Conservation (phyloP, 805 yeast genomes). For the Saturnispora dispora region DNA sequence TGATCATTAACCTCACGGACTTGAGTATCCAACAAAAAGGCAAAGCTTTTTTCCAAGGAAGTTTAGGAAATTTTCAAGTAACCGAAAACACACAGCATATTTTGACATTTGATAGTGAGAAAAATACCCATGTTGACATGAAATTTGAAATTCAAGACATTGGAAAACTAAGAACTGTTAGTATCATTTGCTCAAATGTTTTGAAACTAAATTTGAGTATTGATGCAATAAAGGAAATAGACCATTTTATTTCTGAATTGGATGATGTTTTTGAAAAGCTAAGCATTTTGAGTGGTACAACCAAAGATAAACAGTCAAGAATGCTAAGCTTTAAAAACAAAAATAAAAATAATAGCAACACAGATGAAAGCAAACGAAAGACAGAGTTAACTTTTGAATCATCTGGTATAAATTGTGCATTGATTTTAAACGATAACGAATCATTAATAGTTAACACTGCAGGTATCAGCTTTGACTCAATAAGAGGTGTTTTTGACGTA, state of each 20-base stretch:
- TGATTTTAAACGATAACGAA: not conserved
- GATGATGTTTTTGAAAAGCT: slow-evolving; percentile 13
- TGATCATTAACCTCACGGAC: slow-evolving; percentile 23
- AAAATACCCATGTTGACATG: slow-evolving; percentile 35
- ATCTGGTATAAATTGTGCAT: not conserved
- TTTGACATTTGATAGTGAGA: slow-evolving; percentile 22
- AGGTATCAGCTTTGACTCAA: not conserved
- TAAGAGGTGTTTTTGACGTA: not conserved
- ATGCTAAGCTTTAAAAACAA: not conserved
- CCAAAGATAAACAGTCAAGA: not conserved
- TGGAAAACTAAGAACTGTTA: slow-evolving; percentile 27
- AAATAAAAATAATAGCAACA: not conserved
- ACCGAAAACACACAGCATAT: slow-evolving; percentile 16
- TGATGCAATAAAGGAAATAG: slow-evolving; percentile 4
- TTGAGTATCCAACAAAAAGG: slow-evolving; percentile 37
- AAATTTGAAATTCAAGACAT: slow-evolving; percentile 39
- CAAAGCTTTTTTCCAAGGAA: slow-evolving; percentile 38
- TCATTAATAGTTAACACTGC: not conserved
- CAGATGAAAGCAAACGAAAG: not conserved
- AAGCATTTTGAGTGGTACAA: not conserved
- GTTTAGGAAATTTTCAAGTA: slow-evolving; percentile 30
- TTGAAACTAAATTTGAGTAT: slow-evolving; percentile 22
- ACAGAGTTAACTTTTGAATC: not conserved
- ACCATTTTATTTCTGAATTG: slow-evolving; percentile 10
- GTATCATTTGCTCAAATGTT: slow-evolving; percentile 34